These are phyloP conservation scores for Candida coquimbonensis DNA, from an alignment of 805 yeast genomes.

Conservation along the genomic window DNA sequence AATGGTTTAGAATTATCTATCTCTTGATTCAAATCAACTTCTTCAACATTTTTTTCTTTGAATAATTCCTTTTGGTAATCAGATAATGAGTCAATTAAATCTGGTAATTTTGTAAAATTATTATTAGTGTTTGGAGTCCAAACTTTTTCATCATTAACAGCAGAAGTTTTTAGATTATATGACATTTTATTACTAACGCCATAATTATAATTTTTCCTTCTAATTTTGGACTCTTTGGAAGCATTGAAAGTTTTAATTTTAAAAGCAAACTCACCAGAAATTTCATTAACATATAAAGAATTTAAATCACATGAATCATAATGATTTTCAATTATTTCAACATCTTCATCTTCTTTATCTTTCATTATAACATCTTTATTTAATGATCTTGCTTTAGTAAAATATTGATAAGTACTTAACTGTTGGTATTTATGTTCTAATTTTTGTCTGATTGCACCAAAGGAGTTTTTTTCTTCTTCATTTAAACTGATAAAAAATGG, in stretches of 20 bases:
- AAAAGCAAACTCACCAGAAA: slow-evolving; percentile 44
- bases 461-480: slow-evolving; percentile 46
- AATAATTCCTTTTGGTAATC: slow-evolving; percentile 25
- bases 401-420: slow-evolving; percentile 37
- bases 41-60: slow-evolving; percentile 15
- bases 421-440: slow-evolving; percentile 43
- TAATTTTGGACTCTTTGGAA: slow-evolving; percentile 16
- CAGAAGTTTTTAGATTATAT: background rate
- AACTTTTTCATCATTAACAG: slow-evolving; percentile 20
- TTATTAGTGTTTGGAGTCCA: slow-evolving; percentile 39
- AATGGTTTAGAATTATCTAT: too few relatives aligned
- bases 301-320: slow-evolving; percentile 40
- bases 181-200: background rate
- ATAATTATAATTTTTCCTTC: slow-evolving; percentile 12
- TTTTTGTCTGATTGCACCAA: slow-evolving; percentile 50
- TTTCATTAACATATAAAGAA: slow-evolving; percentile 40
- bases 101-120: slow-evolving; percentile 35
- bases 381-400: slow-evolving; percentile 19
- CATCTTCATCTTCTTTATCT: slow-evolving; percentile 23
- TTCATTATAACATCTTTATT: slow-evolving; percentile 11
- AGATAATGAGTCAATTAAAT: slow-evolving; percentile 26
- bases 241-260: slow-evolving; percentile 34
- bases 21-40: background rate
- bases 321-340: slow-evolving; percentile 16
- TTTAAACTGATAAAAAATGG: slow-evolving; percentile 67